Conservation (phyloP, 805 yeast genomes). For the Zygosaccharomyces siamensis region DNA sequence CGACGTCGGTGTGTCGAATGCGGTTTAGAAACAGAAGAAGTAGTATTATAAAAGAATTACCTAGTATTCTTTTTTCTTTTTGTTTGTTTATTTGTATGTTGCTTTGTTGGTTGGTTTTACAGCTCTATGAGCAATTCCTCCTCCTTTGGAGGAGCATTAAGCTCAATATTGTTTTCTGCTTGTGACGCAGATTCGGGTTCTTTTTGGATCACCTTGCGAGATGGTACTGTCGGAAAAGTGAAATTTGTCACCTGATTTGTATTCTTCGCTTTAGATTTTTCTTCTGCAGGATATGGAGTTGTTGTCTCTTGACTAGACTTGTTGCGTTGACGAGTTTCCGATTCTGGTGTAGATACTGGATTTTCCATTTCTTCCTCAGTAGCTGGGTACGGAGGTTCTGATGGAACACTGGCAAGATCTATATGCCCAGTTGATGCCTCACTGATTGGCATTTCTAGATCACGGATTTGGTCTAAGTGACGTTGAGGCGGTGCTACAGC, state of each 20-base stretch:
- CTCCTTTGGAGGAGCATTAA: constrained; percentile 8
- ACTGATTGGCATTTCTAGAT: constrained; percentile 4
- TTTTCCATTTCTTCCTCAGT: constrained; percentile 15
- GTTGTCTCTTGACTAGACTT: background rate
- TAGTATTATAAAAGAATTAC: constrained; percentile 40
- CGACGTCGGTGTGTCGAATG: constrained; percentile 69
- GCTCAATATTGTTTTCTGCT: background rate
- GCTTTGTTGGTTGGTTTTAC: constrained; percentile 4
- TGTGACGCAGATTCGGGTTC: constrained; percentile 2
- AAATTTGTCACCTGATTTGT: constrained; percentile 27
- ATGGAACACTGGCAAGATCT: constrained; percentile 11
- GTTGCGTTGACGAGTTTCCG: background rate
- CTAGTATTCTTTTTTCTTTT: background rate
- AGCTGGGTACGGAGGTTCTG: constrained; percentile 31
- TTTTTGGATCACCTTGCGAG: constrained; percentile 21
- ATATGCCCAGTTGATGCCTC: background rate
- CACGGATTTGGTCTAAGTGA: constrained; percentile 9
- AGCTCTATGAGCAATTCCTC: constrained; percentile 32
- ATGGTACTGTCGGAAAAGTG: constrained; percentile 41
- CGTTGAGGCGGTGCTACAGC: constrained; percentile 1
- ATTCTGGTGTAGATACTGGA: background rate
- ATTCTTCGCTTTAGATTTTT: constrained; percentile 1
- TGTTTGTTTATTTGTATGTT: too few species aligned
- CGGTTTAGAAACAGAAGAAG: constrained; percentile 80
- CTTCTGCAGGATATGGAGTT: constrained; percentile 23